A percentile compares a stretch with the other conserved stretches of the same genome.
These are phyloP conservation scores for Pythium myriotylum DNA, from an alignment of 352 stramenopile genomes.

Conservation along the genomic window DNA sequence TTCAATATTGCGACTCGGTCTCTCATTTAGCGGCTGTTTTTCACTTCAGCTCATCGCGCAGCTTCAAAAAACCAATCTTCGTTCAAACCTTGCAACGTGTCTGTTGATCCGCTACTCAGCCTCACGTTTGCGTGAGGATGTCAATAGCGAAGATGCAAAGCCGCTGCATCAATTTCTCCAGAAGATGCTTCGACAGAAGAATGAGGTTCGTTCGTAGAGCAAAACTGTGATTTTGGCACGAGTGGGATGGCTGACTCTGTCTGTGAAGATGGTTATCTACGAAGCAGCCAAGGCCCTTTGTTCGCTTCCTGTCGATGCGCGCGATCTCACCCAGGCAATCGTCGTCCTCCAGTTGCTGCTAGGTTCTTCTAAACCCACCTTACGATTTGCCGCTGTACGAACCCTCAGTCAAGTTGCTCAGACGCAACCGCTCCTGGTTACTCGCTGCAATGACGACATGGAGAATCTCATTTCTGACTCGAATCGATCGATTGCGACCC, in stretches of 20 bases:
- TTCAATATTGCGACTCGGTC: not conserved
- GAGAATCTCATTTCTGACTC: conserved; percentile 96
- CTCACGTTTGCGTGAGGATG: conserved; percentile 87
- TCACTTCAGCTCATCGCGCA: conserved; percentile 70
- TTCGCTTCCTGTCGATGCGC: conserved; percentile 94
- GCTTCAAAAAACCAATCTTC: conserved; percentile 93
- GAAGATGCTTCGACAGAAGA: conserved; percentile 96
- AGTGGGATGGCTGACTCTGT: not conserved
- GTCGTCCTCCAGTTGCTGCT: conserved; percentile 97
- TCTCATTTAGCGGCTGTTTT: not conserved
- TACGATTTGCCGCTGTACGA: conserved; percentile 97
- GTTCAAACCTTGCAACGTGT: conserved; percentile 95
- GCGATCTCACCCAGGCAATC: conserved; percentile 96
- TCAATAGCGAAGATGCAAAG: conserved; percentile 77
- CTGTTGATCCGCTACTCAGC: conserved; percentile 98
- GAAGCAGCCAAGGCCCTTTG: conserved; percentile 97
- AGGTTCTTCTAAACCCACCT: conserved; percentile 93
- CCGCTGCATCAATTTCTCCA: conserved; percentile 93
- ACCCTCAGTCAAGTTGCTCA: conserved; percentile 93
- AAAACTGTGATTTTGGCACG: not conserved
- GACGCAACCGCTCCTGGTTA: conserved; percentile 94
- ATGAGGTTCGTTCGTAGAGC: conserved; percentile 68
- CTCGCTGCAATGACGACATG: conserved; percentile 99
- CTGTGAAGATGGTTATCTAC: conserved; percentile 97
- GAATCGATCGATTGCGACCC: conserved; percentile 98